Evolutionary conservation across 345 rosid species (phyloP).

Genomic region (Dimocarpus longan): DNA sequence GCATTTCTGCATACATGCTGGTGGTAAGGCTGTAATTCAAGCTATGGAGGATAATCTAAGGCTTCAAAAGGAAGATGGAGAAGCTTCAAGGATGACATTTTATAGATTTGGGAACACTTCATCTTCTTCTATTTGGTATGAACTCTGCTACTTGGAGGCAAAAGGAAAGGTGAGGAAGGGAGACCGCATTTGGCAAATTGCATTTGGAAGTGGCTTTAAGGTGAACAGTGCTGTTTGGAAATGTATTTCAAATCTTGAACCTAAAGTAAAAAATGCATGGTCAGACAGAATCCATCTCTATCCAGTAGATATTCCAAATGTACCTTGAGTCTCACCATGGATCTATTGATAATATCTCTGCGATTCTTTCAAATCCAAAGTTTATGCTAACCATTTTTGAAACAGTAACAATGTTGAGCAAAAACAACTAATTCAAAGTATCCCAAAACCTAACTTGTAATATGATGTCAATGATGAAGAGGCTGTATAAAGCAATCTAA

Average conservation of each 20-base stretch:
- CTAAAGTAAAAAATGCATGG: slow-evolving; percentile 53
- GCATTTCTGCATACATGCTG: slow-evolving; percentile 70
- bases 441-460: neutral
- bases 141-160: slow-evolving; percentile 61
- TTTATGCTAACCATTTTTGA: neutral
- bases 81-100: slow-evolving; percentile 65
- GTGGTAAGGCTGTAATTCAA: slow-evolving; percentile 58
- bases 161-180: slow-evolving; percentile 59
- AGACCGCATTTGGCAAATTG: slow-evolving; percentile 58
- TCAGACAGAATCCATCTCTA: slow-evolving; percentile 52
- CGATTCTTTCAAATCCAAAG: neutral
- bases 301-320: slow-evolving; percentile 38
- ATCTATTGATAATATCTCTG: neutral
- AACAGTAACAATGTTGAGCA: neutral
- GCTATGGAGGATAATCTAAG: slow-evolving; percentile 55
- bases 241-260: slow-evolving; percentile 44
- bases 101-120: slow-evolving; percentile 69
- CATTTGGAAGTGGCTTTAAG: slow-evolving; percentile 79
- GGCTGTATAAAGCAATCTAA: neutral
- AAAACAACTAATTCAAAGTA: neutral
- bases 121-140: slow-evolving; percentile 75
- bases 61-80: slow-evolving; percentile 58
- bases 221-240: slow-evolving; percentile 68
- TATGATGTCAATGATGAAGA: too few relatives aligned
- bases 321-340: slow-evolving; percentile 1